Base-by-base conservation (phyloP, 495 filamentous ascomycete genomes). In the Endocarpon pusillum region DNA sequence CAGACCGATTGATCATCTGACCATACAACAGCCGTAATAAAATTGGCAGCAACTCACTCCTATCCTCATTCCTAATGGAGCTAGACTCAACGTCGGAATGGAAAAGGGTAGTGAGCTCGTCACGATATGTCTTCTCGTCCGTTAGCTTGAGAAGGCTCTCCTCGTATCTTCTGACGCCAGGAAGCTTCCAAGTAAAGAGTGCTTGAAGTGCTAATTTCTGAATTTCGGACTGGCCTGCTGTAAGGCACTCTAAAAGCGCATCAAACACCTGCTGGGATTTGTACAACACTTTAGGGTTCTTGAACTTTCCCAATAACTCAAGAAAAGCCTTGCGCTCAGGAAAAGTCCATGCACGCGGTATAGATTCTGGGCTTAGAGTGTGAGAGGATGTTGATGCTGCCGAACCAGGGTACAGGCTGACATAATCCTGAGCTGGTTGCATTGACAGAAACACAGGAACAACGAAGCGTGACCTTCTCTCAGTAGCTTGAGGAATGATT, bases 11-110 rank as follows among this genome's bases (percentile, higher is more conserved):
- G 21, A 94, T 79, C 40, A 80, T 73, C 36, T 79, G 76, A 19
- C 89, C 89, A 45, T 94, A 99, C 3, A 99, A 64, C 20, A 99
- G 52, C 33, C 85, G 68, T 17, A 99, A 66, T 33, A 96, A 63
- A 10, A 99, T 68, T 2, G 89, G 86, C 61, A 93, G 77, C 11
- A 92, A 48, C 16, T 70, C 68, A 14, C 47, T 41, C 3, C 73
- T 72, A 48, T 96, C 80, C 31, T 80, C 70, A 14, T 70, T 56
- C 46, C 77, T 73, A 30, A 94, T 75, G 35, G 72, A 54, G 41
- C 75, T 81, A 35, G 85, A 75, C 6, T 84, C 79, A 4, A 61
- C 48, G 8, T 61, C 66, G 19, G 68, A 54, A 45, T 84, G 81
- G 32, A 96, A 71, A 36, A 96, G 78, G 1, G 84, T 71, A 0